Conservation (phyloP, 345 rosid species). For the Murraya koenigii region DNA sequence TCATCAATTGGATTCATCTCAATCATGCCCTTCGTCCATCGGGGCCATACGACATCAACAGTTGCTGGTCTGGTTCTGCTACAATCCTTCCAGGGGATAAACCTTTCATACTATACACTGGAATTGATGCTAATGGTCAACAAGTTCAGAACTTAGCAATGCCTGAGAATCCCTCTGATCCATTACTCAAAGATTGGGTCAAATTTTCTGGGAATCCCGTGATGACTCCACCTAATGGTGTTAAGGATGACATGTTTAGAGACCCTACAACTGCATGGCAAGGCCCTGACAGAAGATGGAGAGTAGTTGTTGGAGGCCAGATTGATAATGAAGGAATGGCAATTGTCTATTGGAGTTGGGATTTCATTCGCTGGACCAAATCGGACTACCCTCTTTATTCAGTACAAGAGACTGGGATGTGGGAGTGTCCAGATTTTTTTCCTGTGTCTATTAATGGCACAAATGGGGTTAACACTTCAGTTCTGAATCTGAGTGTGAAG, state of each 20-base stretch:
- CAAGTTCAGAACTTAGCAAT: constrained; percentile 67
- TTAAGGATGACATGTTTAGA: constrained; percentile 41
- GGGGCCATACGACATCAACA: constrained; percentile 48
- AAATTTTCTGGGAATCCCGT: constrained; percentile 53
- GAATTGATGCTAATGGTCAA: constrained; percentile 29
- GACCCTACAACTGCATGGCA: constrained; percentile 72
- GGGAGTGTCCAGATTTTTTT: constrained; percentile 72
- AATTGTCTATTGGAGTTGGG: constrained; percentile 43
- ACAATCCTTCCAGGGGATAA: constrained; percentile 57
- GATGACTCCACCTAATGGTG: constrained; percentile 46
- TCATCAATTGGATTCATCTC: constrained; percentile 67
- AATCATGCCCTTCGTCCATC: constrained; percentile 52
- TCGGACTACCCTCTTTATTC: constrained; percentile 34
- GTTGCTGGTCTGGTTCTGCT: constrained; percentile 74
- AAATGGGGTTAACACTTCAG: constrained; percentile 48
- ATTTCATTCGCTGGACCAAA: constrained; percentile 44
- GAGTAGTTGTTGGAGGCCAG: constrained; percentile 37
- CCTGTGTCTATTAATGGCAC: constrained; percentile 37
- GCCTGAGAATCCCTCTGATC: constrained; percentile 56
- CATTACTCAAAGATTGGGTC: constrained; percentile 58
- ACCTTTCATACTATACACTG: constrained; percentile 63
- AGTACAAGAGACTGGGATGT: constrained; percentile 42
- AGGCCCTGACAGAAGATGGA: constrained; percentile 43
- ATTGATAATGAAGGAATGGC: constrained; percentile 37
- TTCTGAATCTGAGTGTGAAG: constrained; percentile 28